Conservation (phyloP, 306 rosid species). For the Vigna nakashimae region DNA sequence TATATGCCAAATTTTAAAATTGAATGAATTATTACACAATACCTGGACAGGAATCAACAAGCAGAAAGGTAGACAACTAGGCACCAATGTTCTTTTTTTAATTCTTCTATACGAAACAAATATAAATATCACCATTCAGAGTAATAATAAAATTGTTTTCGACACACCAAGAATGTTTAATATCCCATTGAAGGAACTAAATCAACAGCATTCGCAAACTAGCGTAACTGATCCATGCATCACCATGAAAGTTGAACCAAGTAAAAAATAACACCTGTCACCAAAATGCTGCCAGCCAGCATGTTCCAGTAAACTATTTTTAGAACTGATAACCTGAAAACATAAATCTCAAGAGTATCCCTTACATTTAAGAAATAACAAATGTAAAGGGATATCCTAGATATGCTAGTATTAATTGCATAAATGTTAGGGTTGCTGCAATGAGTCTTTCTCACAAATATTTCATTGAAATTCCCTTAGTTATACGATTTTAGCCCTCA, state of each 20-base stretch:
- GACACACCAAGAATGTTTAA: background rate
- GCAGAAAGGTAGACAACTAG: slow-evolving; percentile 23
- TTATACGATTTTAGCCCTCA: background rate
- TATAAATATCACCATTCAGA: background rate
- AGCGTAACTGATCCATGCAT: background rate
- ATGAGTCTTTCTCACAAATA: slow-evolving; percentile 21
- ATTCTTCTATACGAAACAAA: slow-evolving; percentile 11
- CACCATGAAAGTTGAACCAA: slow-evolving; percentile 2
- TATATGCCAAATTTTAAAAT: slow-evolving; percentile 23
- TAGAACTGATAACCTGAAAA: slow-evolving; percentile 13
- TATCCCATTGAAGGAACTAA: background rate
- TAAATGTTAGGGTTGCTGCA: background rate
- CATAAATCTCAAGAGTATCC: slow-evolving; percentile 23
- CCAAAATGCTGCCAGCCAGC: slow-evolving; percentile 6
- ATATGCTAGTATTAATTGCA: background rate
- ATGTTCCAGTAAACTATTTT: slow-evolving; percentile 16
- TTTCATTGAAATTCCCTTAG: slow-evolving; percentile 7
- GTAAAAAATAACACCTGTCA: background rate
- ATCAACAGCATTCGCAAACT: background rate
- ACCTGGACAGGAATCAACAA: slow-evolving; percentile 14
- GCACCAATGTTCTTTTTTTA: slow-evolving; percentile 9
- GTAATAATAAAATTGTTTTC: background rate
- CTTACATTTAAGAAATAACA: slow-evolving; percentile 22
- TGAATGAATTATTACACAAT: slow-evolving; percentile 14
- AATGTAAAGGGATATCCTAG: slow-evolving; percentile 18